phyloP scores from a whole-genome alignment of 176 grass and related monocot species.

The Rhynchospora breviuscula region DNA sequence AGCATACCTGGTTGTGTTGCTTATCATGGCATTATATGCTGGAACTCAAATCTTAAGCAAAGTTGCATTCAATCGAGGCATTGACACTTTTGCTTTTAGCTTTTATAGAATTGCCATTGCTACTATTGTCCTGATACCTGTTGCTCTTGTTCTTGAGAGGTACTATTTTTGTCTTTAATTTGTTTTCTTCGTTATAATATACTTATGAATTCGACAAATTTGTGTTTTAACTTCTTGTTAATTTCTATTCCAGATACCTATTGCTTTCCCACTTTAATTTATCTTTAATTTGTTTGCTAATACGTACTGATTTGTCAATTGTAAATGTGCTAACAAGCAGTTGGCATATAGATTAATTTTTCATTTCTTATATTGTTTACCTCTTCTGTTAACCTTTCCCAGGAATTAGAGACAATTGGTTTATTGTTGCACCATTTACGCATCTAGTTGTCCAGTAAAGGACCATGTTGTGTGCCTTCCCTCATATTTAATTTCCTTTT shows the following conservation, averaged over 20 bases:
- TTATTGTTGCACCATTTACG: background rate
- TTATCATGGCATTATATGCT: slow-evolving; percentile 53
- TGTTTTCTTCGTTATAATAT: background rate
- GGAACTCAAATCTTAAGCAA: slow-evolving; percentile 67
- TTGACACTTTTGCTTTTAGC: slow-evolving; percentile 53
- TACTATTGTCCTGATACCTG: slow-evolving; percentile 41
- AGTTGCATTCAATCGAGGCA: slow-evolving; percentile 54
- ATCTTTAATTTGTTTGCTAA: too few species aligned
- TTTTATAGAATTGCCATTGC: slow-evolving; percentile 62
- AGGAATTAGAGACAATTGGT: background rate
- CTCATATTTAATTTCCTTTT: background rate
- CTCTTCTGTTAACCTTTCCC: background rate
- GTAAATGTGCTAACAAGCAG: background rate
- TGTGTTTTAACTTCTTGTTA: background rate
- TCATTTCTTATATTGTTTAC: background rate
- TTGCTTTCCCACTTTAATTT: background rate
- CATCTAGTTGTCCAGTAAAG: background rate
- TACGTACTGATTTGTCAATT: background rate
- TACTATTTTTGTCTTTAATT: background rate
- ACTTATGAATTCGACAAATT: background rate
- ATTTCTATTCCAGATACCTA: background rate
- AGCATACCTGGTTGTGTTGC: slow-evolving; percentile 43
- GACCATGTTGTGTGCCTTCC: background rate
- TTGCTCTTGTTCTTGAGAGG: slow-evolving; percentile 53
- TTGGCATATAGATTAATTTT: background rate